Percentiles rank a stretch among this genome's conserved stretches.
phyloP scores from a whole-genome alignment of 106 monocot genomes.

The Cymbidium sinense region DNA sequence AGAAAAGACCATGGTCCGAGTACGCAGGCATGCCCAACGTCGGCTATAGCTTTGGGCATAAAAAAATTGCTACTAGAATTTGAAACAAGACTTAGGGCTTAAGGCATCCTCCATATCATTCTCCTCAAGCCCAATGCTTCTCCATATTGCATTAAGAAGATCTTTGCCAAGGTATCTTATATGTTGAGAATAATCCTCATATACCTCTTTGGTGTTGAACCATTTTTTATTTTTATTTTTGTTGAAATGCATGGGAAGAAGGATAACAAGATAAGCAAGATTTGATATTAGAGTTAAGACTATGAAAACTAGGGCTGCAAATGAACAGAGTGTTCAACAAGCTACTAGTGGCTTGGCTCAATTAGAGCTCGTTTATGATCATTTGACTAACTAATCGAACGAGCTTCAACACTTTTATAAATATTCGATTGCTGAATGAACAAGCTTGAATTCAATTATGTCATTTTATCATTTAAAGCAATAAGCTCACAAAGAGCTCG shows the following conservation, averaged over 20 bases:
- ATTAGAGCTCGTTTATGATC: no score
- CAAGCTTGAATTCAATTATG: no score
- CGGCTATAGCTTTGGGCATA: slow-evolving; percentile 38
- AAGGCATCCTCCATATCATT: slow-evolving; percentile 23
- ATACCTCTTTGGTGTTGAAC: slow-evolving; percentile 20
- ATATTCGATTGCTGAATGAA: no score
- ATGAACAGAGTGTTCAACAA: no score
- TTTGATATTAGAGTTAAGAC: neutral
- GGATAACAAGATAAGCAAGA: no score
- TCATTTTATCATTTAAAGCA: no score
- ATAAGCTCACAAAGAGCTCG: no score
- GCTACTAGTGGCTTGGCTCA: no score
- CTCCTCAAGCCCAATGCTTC: slow-evolving; percentile 45
- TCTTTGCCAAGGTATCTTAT: slow-evolving; percentile 32
- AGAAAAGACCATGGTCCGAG: slow-evolving; percentile 69
- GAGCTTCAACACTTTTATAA: no score
- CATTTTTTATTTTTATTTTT: neutral
- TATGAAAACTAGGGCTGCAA: no score
- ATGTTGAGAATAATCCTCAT: slow-evolving; percentile 17
- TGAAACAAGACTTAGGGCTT: slow-evolving; percentile 31
- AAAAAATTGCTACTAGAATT: slow-evolving; percentile 30
- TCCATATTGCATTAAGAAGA: slow-evolving; percentile 35
- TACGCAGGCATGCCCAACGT: slow-evolving; percentile 45
- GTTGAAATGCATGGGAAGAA: no score
- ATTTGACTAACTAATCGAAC: no score